Percentiles rank a stretch among this genome's conserved stretches.
Evolutionary conservation across 106 monocot species (phyloP).

Genomic region (Dioscorea dumetorum): DNA sequence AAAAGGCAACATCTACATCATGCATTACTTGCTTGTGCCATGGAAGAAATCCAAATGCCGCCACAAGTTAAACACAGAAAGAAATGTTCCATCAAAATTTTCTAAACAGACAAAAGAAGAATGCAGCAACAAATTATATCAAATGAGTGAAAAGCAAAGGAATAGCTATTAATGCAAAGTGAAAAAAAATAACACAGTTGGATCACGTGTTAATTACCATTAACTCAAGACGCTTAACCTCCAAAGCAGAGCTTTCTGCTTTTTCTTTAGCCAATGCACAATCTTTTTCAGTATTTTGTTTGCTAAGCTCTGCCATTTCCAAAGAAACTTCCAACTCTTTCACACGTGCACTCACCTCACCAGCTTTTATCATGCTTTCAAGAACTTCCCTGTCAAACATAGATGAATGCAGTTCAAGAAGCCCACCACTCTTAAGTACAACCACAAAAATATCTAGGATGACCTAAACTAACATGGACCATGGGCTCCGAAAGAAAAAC

Average conservation of each 20-base stretch:
- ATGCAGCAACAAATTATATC: too few relatives aligned
- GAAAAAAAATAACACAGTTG: neutral
- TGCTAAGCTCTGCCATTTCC: constrained; percentile 44
- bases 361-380: constrained; percentile 66
- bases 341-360: constrained; percentile 49
- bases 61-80: too few relatives aligned
- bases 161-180: neutral
- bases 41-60: too few relatives aligned
- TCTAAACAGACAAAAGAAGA: too few relatives aligned
- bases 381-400: constrained; percentile 51
- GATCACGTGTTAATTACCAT: constrained; percentile 25
- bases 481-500: too few relatives aligned
- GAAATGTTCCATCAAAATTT: too few relatives aligned
- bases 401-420: neutral
- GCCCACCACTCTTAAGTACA: too few relatives aligned
- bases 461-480: too few relatives aligned
- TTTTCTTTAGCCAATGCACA: constrained; percentile 46
- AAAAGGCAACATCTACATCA: too few relatives aligned
- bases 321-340: constrained; percentile 64
- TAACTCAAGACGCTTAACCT: constrained; percentile 55
- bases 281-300: constrained; percentile 61
- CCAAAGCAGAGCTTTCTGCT: constrained; percentile 39
- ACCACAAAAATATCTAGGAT: too few relatives aligned
- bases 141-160: too few relatives aligned
- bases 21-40: too few relatives aligned